Evolutionary conservation across 148 eudicot species (phyloP), one percentile per base, ranked within the genome.

Genomic region (Drosera capensis): DNA sequence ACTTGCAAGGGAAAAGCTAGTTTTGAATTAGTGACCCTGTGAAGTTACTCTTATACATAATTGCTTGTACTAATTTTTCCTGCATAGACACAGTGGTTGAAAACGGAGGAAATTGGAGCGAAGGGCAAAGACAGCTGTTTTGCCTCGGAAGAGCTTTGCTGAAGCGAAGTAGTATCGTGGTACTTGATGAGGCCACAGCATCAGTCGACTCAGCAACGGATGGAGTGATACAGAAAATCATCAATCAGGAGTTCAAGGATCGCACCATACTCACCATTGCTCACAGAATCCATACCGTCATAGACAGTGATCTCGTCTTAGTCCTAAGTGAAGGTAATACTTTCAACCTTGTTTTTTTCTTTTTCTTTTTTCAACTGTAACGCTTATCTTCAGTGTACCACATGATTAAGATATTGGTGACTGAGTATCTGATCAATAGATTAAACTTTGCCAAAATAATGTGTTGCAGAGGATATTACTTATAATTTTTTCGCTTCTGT

Each of bases 21-120:
- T n/a, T n/a, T n/a, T n/a, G n/a, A n/a, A n/a, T n/a, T n/a, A n/a
- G n/a, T n/a, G n/a, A n/a, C n/a, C n/a, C n/a, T n/a, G n/a, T n/a
- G n/a, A n/a, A n/a, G n/a, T n/a, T n/a, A n/a, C n/a, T n/a, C n/a
- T n/a, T n/a, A n/a, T n/a, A n/a, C n/a, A n/a, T n/a, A n/a, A n/a
- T n/a, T n/a, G 20, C 28, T 16, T 38, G 18, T 30, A 50, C 14
- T 36, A 19, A n/a, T 34, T 20, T 30, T 11, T 3, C 20, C 8
- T 23, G 6, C 15, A 9, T 46, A 1, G 3, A 9, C 25, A 14
- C 71, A 92, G 99, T 92, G 71, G 94, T 74, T 22, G 99, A 92
- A 59, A 79, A 72, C 52, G 95, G 99, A 62, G 99, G 85, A 56
- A 92, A 92, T 53, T 92, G 99, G 99, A 92, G 99, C 39, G 79